phyloP scores from a whole-genome alignment of 2,329 filamentous ascomycete genomes.

The Sporothrix variecibatus region DNA sequence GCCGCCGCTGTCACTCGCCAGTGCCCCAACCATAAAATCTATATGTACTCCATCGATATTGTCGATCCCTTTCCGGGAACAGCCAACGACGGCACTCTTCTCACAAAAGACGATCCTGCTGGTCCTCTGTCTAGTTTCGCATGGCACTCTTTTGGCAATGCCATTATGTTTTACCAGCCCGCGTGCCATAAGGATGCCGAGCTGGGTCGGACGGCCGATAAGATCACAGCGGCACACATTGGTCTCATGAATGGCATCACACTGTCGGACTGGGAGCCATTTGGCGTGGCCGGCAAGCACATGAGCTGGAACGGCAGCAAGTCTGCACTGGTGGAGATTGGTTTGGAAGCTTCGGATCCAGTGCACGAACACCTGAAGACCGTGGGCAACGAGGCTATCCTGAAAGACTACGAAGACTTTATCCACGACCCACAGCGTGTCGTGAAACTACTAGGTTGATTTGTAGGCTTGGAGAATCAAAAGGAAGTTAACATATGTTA shows the following conservation, averaged over 20 bases:
- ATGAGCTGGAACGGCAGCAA: constrained; percentile 25
- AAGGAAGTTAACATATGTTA: not conserved
- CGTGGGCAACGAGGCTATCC: not conserved
- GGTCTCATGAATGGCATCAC: not conserved
- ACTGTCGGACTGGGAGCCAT: constrained; percentile 5
- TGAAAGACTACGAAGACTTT: constrained; percentile 16
- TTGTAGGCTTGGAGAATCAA: not conserved
- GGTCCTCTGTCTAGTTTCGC: constrained; percentile 22
- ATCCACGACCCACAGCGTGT: not conserved
- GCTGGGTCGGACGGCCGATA: constrained; percentile 20
- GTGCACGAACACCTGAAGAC: constrained; percentile 4
- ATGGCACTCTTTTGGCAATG: constrained; percentile 27
- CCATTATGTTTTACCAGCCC: constrained; percentile 25
- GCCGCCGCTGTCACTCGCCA: not conserved
- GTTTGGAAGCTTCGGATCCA: not conserved
- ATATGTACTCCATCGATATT: constrained; percentile 22
- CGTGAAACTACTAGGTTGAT: not conserved
- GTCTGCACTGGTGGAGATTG: not conserved
- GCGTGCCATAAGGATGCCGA: constrained; percentile 19
- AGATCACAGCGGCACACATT: not conserved
- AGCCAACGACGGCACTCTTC: not conserved
- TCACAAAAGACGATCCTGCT: not conserved
- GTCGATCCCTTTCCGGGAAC: constrained; percentile 22
- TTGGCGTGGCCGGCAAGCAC: not conserved
- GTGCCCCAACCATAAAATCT: constrained; percentile 7